Evolutionary conservation across 257 asterid species (phyloP).

Genomic region (Capsicum pubescens): DNA sequence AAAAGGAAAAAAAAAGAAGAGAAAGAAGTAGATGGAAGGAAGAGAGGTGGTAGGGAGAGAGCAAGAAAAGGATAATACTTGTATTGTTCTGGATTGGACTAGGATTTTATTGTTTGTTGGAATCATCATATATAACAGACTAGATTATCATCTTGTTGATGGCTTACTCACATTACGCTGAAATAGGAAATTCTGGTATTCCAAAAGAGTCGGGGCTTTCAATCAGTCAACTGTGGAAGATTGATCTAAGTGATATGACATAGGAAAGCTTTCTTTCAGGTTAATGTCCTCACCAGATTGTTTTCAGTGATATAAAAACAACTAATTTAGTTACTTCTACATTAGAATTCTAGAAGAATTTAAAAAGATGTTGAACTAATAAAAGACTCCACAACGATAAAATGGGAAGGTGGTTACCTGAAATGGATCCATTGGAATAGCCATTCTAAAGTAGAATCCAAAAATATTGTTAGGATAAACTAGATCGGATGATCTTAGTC

Average conservation of each 20-base stretch:
- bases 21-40: neutral
- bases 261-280: neutral
- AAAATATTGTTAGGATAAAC: neutral
- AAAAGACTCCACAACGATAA: neutral
- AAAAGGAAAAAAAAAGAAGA: neutral
- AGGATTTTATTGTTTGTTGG: neutral
- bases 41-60: slow-evolving; percentile 3
- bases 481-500: neutral
- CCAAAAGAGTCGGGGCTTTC: neutral
- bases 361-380: neutral
- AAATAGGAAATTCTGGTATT: slow-evolving; percentile 15
- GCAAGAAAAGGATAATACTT: neutral
- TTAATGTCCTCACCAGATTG: neutral
- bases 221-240: neutral
- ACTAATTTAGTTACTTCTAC: neutral
- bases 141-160: slow-evolving; percentile 16
- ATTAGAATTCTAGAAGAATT: neutral
- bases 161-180: neutral
- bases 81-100: neutral
- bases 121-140: neutral
- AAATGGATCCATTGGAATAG: neutral
- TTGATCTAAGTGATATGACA: neutral
- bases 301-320: neutral
- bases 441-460: neutral
- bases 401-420: neutral